Evolutionary conservation across 192 early-diverging fungal genomes (phyloP).

Genomic region (Rhizophagus prolifer): DNA sequence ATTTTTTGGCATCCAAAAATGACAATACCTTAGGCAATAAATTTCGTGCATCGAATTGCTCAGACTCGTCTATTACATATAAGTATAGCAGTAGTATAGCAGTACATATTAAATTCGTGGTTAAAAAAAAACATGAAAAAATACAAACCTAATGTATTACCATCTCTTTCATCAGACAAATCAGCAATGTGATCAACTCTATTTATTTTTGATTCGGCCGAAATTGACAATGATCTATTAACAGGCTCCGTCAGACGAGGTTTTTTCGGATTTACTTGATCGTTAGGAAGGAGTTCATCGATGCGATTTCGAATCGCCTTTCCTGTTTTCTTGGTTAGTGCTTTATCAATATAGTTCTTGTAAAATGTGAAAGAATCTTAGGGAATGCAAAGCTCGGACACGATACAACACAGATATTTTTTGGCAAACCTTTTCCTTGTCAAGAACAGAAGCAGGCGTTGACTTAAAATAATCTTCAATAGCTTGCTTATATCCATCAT

Average conservation of each 20-base stretch:
- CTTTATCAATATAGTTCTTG: slow-evolving; percentile 4
- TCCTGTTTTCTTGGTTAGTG: slow-evolving; percentile 13
- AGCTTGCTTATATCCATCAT: not conserved
- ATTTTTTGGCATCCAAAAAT: slow-evolving; percentile 10
- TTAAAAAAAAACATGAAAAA: too few species aligned
- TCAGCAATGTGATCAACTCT: too few species aligned
- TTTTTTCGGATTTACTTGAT: slow-evolving; percentile 13
- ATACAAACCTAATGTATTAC: too few species aligned
- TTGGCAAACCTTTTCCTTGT: slow-evolving; percentile 11
- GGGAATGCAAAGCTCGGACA: not conserved
- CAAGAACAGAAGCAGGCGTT: slow-evolving; percentile 14
- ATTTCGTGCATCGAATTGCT: too few species aligned
- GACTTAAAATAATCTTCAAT: slow-evolving; percentile 14
- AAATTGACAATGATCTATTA: not conserved
- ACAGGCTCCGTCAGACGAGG: not conserved
- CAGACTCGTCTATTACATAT: too few species aligned
- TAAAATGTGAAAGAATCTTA: slow-evolving; percentile 6
- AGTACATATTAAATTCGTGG: too few species aligned
- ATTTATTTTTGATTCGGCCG: too few species aligned
- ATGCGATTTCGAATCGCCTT: not conserved
- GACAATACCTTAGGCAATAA: too few species aligned
- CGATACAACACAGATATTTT: not conserved
- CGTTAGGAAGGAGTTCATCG: slow-evolving; percentile 5
- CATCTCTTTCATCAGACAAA: too few species aligned
- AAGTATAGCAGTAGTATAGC: too few species aligned